Base-by-base conservation (phyloP, 129 eudicot species). In the Flaveria linearis region DNA sequence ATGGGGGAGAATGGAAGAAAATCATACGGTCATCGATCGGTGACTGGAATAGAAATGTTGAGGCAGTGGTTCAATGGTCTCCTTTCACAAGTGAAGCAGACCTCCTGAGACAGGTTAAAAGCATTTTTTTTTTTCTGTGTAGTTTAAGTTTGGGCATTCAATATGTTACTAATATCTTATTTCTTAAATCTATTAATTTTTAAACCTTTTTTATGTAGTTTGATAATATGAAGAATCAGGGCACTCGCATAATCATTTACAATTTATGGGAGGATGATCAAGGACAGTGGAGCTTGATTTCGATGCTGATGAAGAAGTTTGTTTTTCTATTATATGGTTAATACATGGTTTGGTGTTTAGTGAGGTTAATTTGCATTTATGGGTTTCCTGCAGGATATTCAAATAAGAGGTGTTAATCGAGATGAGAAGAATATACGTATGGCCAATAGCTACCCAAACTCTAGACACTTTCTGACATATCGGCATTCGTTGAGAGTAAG, bases 251-350 rank as follows among this genome's bases (percentile, higher is more conserved):
- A 81, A 79, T 94, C 70, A 83, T 94, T 49, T 94, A 91, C 87
- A 94, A 94, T 87, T 83, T 94, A 39, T 94, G 98, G 98, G 98
- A 94, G 82, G 97, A 94, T 82, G 98, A 91, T 71, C 92, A 94
- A 81, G 98, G 97, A 71, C 93, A 80, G 30, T 66, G 55, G 98
- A 94, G 76, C 91, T 94, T 73, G 98, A 94, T 84, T 94, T 94
- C 57, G 96, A 89, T n/a, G 70, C 90, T 57, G 97, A 87, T 82
- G 87, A 79, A 66, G 79, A 86, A 69, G 98, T 94, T 78, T 36
- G 84, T 72, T 22, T 46, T 76, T 30, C 23, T 65, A 17, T 23
- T 55, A 39, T 41, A 46, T 62, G 50, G 50, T 10, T 50, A 43
- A 2, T 71, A 36, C 50, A 67, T 71, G 50, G 53, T 75, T 65